Evolutionary conservation across 768 basidiomycete species (phyloP), one percentile per base, ranked within the genome.

Genomic region (Inosperma sp.): DNA sequence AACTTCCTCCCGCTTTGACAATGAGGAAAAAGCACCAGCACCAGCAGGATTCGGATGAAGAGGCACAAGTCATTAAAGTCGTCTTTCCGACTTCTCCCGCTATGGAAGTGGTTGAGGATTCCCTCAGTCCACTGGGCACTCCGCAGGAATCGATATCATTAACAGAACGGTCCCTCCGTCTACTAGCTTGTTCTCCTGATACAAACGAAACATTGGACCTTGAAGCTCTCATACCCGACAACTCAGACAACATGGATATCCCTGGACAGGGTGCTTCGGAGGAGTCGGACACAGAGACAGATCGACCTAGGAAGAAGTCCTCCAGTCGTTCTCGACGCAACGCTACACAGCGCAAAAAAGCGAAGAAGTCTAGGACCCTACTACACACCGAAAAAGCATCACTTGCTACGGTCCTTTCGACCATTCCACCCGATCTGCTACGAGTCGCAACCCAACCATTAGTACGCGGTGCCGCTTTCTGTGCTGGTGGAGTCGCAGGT

Each of bases 381-480:
- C 10, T 6, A 13, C 17, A 3, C 19, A 4, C 33, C 29, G 16
- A 40, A 30, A 26, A 1, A 7, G 53, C 30, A 2, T 43, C 61
- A 0, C 49, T 64, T 19, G 33, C 49, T 8, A 46, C 49, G 0
- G 31, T 51, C 31, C 56, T 56, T 0, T 34, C 30, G 6, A 49
- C n/a, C 1, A 60, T 80, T 1, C 80, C 79, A 0, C 19, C 50
- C 0, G 58, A 62, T 2, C 62, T 84, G 14, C 51, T 84, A 7
- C 49, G 49, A 0, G 54, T 75, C 2, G 82, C 82, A 0, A 60
- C 70, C 22, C 82, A 81, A 56, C 82, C 75, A 0, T 79, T 84
- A 33, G 64, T 81, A 7, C 71, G 75, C 17, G 82, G 82, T 0
- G 65, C 54, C 0, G 59, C 62, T 3, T 72, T 69, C 48, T 35